Evolutionary conservation across 805 yeast species (phyloP).

Genomic region (Wickerhamiella kurtzmanii): DNA sequence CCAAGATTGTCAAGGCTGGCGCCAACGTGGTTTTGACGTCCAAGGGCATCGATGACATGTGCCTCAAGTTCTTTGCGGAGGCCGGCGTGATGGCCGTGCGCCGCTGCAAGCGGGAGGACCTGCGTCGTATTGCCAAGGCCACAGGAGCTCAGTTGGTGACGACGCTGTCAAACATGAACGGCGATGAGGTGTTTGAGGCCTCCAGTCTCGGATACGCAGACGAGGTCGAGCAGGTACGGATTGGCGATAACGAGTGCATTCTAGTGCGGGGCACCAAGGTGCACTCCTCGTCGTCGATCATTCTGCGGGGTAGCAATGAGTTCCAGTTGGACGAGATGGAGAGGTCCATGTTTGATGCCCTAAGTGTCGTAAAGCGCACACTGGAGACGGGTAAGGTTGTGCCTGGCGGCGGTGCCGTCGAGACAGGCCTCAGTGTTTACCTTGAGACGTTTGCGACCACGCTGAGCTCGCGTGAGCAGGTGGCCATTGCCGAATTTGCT

Average conservation of each 20-base stretch:
- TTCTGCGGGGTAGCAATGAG: conserved; percentile 88
- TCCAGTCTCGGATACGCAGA: conserved; percentile 80
- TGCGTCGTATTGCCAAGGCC: conserved; percentile 92
- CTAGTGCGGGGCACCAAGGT: conserved; percentile 78
- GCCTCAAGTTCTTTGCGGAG: conserved; percentile 82
- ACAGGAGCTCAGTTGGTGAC: conserved; percentile 89
- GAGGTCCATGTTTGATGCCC: conserved; percentile 87
- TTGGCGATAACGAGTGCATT: conserved; percentile 95
- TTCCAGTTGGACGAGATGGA: conserved; percentile 97
- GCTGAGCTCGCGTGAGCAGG: conserved; percentile 91
- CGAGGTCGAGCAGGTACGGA: conserved; percentile 77
- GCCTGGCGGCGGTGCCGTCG: conserved; percentile 99
- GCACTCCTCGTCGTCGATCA: conserved; percentile 81
- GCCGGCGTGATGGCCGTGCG: conserved; percentile 91
- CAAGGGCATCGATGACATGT: conserved; percentile 87
- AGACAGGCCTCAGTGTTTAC: conserved; percentile 85
- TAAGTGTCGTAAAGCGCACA: conserved; percentile 89
- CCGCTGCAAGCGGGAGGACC: conserved; percentile 92
- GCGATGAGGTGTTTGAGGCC: conserved; percentile 83
- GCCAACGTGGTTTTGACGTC: conserved; percentile 89
- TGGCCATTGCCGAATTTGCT: conserved; percentile 97
- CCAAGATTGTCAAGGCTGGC: conserved; percentile 71
- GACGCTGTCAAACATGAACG: conserved; percentile 85
- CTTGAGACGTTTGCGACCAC: conserved; percentile 96
- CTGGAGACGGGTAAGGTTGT: conserved; percentile 88